Percentiles rank a stretch among this genome's conserved stretches.
Conservation (phyloP, 371 early-diverging fungal species). For the Zychaea mexicana region DNA sequence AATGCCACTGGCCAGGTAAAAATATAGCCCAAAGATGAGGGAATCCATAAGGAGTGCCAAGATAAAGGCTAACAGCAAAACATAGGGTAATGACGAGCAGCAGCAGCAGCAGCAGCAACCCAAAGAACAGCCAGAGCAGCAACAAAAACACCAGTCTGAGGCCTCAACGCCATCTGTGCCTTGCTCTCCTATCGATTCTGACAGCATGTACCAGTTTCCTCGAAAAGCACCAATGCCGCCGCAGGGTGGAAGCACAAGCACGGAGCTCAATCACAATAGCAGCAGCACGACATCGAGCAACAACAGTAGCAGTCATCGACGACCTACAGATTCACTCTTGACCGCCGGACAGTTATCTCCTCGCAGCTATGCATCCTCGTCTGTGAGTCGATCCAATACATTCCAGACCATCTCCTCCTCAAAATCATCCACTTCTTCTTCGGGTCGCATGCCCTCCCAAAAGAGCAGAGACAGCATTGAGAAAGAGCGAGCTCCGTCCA, state of each 20-base stretch:
- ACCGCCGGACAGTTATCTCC: conserved; percentile 26
- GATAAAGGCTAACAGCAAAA: neutral
- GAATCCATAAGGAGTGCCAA: neutral
- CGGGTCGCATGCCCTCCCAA: conserved; percentile 10
- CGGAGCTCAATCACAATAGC: neutral
- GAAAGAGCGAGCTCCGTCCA: neutral
- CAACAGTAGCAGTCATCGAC: neutral
- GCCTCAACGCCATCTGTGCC: conserved; percentile 5
- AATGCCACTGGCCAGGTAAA: no score
- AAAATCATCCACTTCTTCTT: conserved; percentile 22
- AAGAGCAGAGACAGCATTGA: neutral
- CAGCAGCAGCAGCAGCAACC: neutral
- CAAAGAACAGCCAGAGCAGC: neutral
- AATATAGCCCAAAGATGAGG: no score
- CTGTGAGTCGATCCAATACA: conserved; percentile 46
- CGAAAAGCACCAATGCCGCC: conserved; percentile 51
- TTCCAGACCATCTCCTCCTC: conserved; percentile 45
- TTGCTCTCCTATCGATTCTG: conserved; percentile 19
- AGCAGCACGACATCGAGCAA: conserved; percentile 1
- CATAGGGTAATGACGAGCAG: neutral
- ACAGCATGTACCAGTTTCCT: conserved; percentile 41
- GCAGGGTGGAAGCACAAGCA: conserved; percentile 4
- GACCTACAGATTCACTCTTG: conserved; percentile 9
- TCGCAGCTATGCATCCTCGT: conserved; percentile 29
- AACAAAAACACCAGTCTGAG: neutral